phyloP scores from a whole-genome alignment of 2,329 filamentous ascomycete species.

The Anthostomella pinea region DNA sequence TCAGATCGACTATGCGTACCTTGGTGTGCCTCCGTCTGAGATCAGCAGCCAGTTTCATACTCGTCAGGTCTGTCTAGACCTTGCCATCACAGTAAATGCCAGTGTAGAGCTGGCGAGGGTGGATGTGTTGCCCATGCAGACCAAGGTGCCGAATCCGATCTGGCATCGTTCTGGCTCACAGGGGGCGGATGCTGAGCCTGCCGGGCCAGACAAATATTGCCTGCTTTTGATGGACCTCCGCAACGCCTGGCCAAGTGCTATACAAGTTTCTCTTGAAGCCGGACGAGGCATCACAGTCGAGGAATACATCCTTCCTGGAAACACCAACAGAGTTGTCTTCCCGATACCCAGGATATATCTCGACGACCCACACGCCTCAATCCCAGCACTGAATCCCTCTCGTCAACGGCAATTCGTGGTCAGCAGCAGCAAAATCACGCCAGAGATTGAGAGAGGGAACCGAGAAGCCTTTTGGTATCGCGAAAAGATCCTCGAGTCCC shows the following conservation, averaged over 20 bases:
- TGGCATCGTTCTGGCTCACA: slow-evolving; percentile 49
- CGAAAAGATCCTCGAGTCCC: slow-evolving; percentile 69
- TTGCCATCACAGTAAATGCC: slow-evolving; percentile 88
- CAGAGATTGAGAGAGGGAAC: slow-evolving; percentile 72
- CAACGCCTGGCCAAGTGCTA: slow-evolving; percentile 83
- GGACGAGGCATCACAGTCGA: slow-evolving; percentile 48
- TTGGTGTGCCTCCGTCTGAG: slow-evolving; percentile 68
- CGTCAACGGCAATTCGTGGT: slow-evolving; percentile 93
- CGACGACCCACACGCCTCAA: slow-evolving; percentile 70
- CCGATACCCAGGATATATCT: slow-evolving; percentile 74
- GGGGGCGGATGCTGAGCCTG: slow-evolving; percentile 32
- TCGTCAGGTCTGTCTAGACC: slow-evolving; percentile 73
- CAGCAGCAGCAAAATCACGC: slow-evolving; percentile 72
- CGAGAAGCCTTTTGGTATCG: slow-evolving; percentile 91
- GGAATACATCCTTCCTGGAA: slow-evolving; percentile 61
- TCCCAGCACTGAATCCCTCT: slow-evolving; percentile 76
- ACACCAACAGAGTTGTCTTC: slow-evolving; percentile 71
- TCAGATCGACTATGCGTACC: slow-evolving; percentile 80
- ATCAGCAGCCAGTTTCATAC: slow-evolving; percentile 76
- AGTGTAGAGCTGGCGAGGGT: slow-evolving; percentile 79
- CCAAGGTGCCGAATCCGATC: slow-evolving; percentile 58
- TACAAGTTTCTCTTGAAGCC: slow-evolving; percentile 62
- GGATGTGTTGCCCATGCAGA: slow-evolving; percentile 72
- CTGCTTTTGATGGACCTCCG: slow-evolving; percentile 79
- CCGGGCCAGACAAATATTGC: slow-evolving; percentile 63